These are phyloP conservation scores for Amesomyces nigricolor DNA, from an alignment of 2,329 filamentous ascomycete genomes.

Conservation along the genomic window DNA sequence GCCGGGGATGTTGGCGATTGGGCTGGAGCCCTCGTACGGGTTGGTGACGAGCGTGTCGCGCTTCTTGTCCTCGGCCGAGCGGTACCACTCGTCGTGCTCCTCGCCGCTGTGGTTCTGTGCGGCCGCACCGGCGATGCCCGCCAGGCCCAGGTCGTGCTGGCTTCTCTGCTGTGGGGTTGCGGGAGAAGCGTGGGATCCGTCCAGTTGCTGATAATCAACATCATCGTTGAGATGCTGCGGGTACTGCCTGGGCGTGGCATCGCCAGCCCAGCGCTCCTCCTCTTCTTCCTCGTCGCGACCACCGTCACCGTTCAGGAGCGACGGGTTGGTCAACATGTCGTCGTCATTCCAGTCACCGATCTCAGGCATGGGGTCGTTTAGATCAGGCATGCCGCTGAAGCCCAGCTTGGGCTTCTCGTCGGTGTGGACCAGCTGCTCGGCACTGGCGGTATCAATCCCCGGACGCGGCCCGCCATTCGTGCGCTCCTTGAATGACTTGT, in stretches of 20 bases:
- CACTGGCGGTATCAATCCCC: conserved; percentile 48
- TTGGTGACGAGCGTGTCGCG: conserved; percentile 62
- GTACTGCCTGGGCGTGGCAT: conserved; percentile 44
- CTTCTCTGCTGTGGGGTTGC: conserved; percentile 33
- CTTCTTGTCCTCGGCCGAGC: conserved; percentile 57
- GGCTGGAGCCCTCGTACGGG: conserved; percentile 60
- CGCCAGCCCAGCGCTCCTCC: conserved; percentile 49
- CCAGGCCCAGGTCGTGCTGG: conserved; percentile 34
- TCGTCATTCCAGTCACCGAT: conserved; percentile 60
- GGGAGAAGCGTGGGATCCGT: conserved; percentile 25
- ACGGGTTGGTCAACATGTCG: conserved; percentile 79
- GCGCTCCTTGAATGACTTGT: conserved; percentile 62
- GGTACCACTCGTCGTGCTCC: conserved; percentile 58
- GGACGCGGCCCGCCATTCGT: conserved; percentile 52
- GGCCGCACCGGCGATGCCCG: conserved; percentile 38
- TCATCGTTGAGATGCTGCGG: conserved; percentile 30
- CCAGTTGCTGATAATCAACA: conserved; percentile 28
- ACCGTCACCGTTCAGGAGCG: conserved; percentile 69
- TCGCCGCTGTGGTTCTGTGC: conserved; percentile 51
- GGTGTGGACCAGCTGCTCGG: conserved; percentile 51
- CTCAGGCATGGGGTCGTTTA: conserved; percentile 68
- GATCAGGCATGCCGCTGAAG: conserved; percentile 63
- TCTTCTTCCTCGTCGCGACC: conserved; percentile 34
- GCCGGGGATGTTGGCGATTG: conserved; percentile 50
- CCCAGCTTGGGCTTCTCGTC: conserved; percentile 52